These are phyloP conservation scores for Cryphonectria nitschkei DNA, from an alignment of 2,329 filamentous ascomycete species.

Conservation along the genomic window DNA sequence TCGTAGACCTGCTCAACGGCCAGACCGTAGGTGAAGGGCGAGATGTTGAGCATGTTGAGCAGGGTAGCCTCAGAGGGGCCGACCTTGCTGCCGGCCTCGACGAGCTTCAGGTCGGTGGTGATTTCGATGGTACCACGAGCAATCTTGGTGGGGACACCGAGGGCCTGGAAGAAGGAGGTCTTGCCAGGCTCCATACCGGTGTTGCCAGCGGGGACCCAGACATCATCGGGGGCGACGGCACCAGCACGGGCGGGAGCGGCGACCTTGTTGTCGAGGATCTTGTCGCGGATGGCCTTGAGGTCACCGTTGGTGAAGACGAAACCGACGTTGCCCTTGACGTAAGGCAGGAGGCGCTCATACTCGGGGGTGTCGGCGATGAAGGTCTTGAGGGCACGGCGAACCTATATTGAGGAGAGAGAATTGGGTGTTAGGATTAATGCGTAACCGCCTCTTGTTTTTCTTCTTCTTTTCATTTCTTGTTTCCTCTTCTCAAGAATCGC, in stretches of 20 bases:
- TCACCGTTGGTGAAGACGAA: constrained; percentile 99
- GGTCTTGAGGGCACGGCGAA: constrained; percentile 96
- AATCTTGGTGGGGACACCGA: constrained; percentile 99
- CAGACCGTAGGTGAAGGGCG: constrained; percentile 99
- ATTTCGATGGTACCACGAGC: constrained; percentile 99
- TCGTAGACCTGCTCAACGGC: constrained; percentile 96
- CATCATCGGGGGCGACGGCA: constrained; percentile 90
- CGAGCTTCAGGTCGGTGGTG: constrained; percentile 94
- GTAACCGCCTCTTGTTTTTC: neutral
- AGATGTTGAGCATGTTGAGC: constrained; percentile 99
- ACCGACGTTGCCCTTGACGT: constrained; percentile 96
- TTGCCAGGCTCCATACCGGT: constrained; percentile 99
- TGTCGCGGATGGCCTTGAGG: constrained; percentile 88
- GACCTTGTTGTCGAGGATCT: constrained; percentile 96
- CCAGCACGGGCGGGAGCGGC: constrained; percentile 97
- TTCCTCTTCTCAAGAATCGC: neutral
- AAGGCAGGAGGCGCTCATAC: constrained; percentile 96
- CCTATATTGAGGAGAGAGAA: constrained; percentile 49
- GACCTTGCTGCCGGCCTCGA: constrained; percentile 91
- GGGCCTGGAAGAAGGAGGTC: constrained; percentile 99
- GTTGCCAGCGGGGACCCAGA: constrained; percentile 97
- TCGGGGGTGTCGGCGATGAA: constrained; percentile 90
- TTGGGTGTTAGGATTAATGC: neutral
- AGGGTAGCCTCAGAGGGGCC: constrained; percentile 98
- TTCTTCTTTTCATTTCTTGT: neutral